Conservation (phyloP, 805 yeast genomes). For the Tetrapisispora namnaoensis region DNA sequence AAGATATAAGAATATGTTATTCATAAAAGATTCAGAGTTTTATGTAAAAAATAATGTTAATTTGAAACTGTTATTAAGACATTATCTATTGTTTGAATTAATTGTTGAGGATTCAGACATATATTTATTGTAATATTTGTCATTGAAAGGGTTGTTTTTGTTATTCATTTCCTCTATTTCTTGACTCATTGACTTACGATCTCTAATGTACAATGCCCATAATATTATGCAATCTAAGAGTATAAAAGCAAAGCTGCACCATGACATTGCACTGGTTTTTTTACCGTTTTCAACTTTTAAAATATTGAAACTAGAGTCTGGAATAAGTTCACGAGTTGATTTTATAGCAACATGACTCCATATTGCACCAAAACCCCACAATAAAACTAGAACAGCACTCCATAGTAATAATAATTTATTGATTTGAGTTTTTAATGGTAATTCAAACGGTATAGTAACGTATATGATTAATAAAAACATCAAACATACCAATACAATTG, state of each 20-base stretch:
- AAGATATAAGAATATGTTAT: background rate
- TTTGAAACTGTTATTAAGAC: background rate
- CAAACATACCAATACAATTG: slow-evolving; percentile 35
- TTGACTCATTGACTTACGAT: slow-evolving; percentile 18
- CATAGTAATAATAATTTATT: slow-evolving; percentile 26
- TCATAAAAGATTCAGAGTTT: background rate
- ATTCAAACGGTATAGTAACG: slow-evolving; percentile 34
- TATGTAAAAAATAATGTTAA: background rate
- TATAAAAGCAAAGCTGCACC: slow-evolving; percentile 49
- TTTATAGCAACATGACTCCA: slow-evolving; percentile 49
- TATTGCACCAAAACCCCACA: slow-evolving; percentile 62
- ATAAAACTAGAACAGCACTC: slow-evolving; percentile 31
- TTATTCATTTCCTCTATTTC: slow-evolving; percentile 11
- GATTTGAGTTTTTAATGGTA: slow-evolving; percentile 34
- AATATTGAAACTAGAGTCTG: slow-evolving; percentile 42
- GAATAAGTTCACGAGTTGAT: slow-evolving; percentile 36
- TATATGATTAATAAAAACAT: slow-evolving; percentile 37
- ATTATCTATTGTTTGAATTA: background rate
- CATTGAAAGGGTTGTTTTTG: slow-evolving; percentile 2
- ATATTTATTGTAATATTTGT: slow-evolving; percentile 2
- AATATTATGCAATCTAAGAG: slow-evolving; percentile 33
- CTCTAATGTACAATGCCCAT: slow-evolving; percentile 30
- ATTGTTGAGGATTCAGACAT: slow-evolving; percentile 5
- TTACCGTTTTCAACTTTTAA: slow-evolving; percentile 37
- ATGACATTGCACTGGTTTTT: slow-evolving; percentile 48